Percentiles rank a stretch among this genome's conserved stretches.
Conservation (phyloP, 306 rosid species). For the Trifolium subterraneum region DNA sequence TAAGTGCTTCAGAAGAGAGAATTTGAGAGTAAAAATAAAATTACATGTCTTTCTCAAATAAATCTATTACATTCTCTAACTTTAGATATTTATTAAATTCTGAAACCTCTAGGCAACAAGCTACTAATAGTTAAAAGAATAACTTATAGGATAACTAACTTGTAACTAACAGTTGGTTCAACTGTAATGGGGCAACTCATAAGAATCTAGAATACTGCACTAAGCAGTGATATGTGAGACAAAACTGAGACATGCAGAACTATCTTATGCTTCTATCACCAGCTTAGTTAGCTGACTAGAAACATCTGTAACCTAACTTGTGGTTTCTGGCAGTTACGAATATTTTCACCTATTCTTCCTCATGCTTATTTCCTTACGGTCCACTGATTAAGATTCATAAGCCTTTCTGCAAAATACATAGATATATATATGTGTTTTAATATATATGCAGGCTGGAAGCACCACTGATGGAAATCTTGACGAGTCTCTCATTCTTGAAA, state of each 20-base stretch:
- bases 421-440: slow-evolving; percentile 8
- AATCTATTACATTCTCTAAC: slow-evolving; percentile 1
- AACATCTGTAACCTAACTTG: not conserved
- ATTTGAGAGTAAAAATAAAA: not conserved
- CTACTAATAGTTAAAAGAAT: not conserved
- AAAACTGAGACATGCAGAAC: not conserved
- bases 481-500: slow-evolving; percentile 77
- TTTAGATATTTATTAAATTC: not conserved
- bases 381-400: slow-evolving; percentile 23
- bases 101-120: not conserved
- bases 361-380: slow-evolving; percentile 12
- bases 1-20: slow-evolving; percentile 4
- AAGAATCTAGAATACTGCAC: not conserved
- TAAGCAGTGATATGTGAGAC: not conserved
- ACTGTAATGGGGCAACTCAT: not conserved
- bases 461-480: slow-evolving; percentile 55
- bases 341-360: slow-evolving; percentile 3
- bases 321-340: slow-evolving; percentile 28
- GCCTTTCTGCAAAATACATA: not conserved
- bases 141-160: not conserved
- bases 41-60: not conserved
- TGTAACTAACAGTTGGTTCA: not conserved
- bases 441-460: slow-evolving; percentile 64
- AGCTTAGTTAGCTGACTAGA: not conserved
- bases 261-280: not conserved